A percentile compares a stretch with the other conserved stretches of the same genome.
phyloP scores from a whole-genome alignment of 441 rosid species.

The Erodium texanum region DNA sequence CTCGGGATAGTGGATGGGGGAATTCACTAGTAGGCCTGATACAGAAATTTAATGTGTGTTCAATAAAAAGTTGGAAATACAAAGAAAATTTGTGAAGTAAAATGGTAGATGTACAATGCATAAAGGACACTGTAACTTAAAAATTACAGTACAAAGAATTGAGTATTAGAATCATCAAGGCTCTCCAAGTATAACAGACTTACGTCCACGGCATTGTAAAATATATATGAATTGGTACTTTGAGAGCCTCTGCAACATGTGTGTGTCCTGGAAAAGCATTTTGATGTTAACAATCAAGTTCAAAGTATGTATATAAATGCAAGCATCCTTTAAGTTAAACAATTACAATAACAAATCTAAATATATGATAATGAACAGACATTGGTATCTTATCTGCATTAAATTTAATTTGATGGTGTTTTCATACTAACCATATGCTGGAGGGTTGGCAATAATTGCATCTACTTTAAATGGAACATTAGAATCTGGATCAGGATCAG shows the following conservation, averaged over 20 bases:
- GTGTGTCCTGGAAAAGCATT: conserved; percentile 33
- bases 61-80: too few species aligned
- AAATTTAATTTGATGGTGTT: too few species aligned
- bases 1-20: conserved; percentile 43
- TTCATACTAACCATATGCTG: background rate
- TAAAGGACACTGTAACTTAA: too few species aligned
- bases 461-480: background rate
- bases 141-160: too few species aligned
- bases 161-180: background rate
- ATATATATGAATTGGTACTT: conserved; percentile 36
- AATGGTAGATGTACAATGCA: too few species aligned
- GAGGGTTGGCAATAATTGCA: background rate
- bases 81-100: too few species aligned
- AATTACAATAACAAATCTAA: background rate
- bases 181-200: conserved; percentile 18
- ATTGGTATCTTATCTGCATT: too few species aligned
- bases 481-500: background rate
- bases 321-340: background rate
- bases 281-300: background rate
- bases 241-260: conserved; percentile 39
- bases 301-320: too few species aligned
- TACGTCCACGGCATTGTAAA: conserved; percentile 59
- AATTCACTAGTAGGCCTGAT: conserved; percentile 40
- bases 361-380: background rate
- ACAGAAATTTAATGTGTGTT: background rate